Evolutionary conservation across 179 eudicot species (phyloP).

Genomic region (Silene noctiflora): DNA sequence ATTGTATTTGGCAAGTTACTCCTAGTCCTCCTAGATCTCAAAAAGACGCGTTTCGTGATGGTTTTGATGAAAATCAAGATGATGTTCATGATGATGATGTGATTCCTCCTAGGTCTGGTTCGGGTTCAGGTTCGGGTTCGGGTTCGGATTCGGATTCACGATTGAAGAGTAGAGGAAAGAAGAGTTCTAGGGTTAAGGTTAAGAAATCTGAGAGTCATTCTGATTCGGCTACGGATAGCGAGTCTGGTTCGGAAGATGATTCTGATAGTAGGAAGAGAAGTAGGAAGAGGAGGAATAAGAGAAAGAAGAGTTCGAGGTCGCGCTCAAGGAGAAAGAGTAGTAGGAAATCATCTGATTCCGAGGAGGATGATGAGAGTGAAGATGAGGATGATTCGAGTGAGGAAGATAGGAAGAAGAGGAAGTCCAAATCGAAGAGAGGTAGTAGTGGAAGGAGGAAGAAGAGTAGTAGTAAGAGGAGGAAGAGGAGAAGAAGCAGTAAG

Average conservation of each 20-base stretch:
- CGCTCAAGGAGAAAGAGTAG: conserved; percentile 37
- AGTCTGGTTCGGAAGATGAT: neutral
- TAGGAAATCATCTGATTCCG: conserved; percentile 34
- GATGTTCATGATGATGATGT: conserved; percentile 24
- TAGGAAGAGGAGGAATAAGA: conserved; percentile 25
- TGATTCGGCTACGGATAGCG: neutral
- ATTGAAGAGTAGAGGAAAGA: conserved; percentile 21
- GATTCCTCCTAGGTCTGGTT: neutral
- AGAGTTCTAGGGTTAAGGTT: conserved; percentile 18
- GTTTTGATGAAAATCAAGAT: conserved; percentile 16
- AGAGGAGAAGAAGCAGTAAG: conserved; percentile 17
- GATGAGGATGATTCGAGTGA: conserved; percentile 20
- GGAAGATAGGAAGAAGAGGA: conserved; percentile 30
- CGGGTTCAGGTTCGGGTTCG: conserved; percentile 20
- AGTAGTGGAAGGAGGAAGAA: conserved; percentile 21
- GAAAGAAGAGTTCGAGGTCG: conserved; percentile 29
- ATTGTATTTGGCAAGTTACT: conserved; percentile 58
- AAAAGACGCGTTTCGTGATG: conserved; percentile 26
- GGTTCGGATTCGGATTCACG: conserved; percentile 26
- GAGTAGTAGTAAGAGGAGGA: conserved; percentile 28
- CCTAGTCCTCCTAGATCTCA: conserved; percentile 78
- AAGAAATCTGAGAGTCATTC: conserved; percentile 3
- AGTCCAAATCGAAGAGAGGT: conserved; percentile 27
- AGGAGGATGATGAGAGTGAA: conserved; percentile 41
- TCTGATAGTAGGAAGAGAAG: conserved; percentile 37